A percentile compares a stretch with the other conserved stretches of the same genome.
Conservation (phyloP, 768 basidiomycete genomes). For the Trametes sanguinea region DNA sequence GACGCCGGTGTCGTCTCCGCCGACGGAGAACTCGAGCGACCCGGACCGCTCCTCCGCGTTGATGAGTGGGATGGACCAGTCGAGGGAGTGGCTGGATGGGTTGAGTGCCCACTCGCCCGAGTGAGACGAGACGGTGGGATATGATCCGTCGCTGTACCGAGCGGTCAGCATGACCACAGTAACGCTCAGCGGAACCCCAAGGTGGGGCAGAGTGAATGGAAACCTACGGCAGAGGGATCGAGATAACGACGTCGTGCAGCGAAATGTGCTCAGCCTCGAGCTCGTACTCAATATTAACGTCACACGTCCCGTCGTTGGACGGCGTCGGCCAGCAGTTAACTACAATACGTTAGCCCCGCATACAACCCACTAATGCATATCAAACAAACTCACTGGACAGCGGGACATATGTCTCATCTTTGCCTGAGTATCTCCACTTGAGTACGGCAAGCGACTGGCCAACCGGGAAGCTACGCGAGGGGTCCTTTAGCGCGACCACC, state of each 20-base stretch:
- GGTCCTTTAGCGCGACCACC: constrained; percentile 81
- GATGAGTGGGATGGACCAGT: constrained; percentile 81
- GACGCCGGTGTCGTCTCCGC: constrained; percentile 75
- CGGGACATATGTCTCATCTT: constrained; percentile 90
- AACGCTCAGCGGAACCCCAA: not conserved
- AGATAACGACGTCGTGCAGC: constrained; percentile 83
- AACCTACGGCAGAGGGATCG: constrained; percentile 92
- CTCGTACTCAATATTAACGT: constrained; percentile 97
- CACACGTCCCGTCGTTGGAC: constrained; percentile 87
- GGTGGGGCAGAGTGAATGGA: not conserved
- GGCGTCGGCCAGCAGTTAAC: constrained; percentile 98
- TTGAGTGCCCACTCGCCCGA: constrained; percentile 84
- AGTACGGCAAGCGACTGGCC: constrained; percentile 84
- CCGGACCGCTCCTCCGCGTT: constrained; percentile 68
- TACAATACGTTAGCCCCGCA: constrained; percentile 32
- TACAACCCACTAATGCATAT: not conserved
- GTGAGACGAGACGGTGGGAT: constrained; percentile 79
- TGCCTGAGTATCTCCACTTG: constrained; percentile 89
- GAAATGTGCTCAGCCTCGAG: constrained; percentile 82
- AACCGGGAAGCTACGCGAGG: constrained; percentile 82
- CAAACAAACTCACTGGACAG: constrained; percentile 72
- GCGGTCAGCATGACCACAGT: not conserved
- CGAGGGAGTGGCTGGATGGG: constrained; percentile 73
- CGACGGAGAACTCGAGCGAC: constrained; percentile 87
- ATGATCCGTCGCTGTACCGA: constrained; percentile 65